A percentile compares a stretch with the other conserved stretches of the same genome.
Evolutionary conservation across 2,329 filamentous ascomycete genomes (phyloP).

Genomic region (Lasiodiplodia sp.): DNA sequence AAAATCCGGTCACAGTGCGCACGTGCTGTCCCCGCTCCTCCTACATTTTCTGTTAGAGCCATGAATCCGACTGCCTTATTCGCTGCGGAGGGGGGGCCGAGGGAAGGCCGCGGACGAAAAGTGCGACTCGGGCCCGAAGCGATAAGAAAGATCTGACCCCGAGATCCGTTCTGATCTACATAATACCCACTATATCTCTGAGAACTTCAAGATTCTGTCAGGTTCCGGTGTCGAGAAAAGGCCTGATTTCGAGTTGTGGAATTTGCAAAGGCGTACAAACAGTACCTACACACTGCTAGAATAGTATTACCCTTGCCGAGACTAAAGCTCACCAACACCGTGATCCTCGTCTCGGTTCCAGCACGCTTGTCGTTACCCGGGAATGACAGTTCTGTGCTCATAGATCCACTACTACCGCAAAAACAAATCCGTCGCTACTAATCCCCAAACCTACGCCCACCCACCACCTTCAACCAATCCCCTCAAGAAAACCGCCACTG

Average conservation of each 20-base stretch:
- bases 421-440: background rate
- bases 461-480: constrained; percentile 53
- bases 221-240: background rate
- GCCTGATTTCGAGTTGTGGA: background rate
- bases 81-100: background rate
- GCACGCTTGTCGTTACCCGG: background rate
- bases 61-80: background rate
- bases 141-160: background rate
- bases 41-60: background rate
- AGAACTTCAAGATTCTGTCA: background rate
- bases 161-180: background rate
- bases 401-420: background rate
- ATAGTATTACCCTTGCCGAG: background rate
- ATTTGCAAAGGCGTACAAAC: background rate
- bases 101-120: background rate
- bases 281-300: background rate
- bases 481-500: constrained; percentile 81
- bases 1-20: background rate
- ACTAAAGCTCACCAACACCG: background rate
- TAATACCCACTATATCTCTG: too few relatives aligned
- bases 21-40: background rate
- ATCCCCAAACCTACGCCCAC: constrained; percentile 12
- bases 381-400: background rate
- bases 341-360: background rate
- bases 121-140: background rate